These are phyloP conservation scores for Colletotrichum gloeosporioides DNA, from an alignment of 2,329 filamentous ascomycete species.

Conservation along the genomic window DNA sequence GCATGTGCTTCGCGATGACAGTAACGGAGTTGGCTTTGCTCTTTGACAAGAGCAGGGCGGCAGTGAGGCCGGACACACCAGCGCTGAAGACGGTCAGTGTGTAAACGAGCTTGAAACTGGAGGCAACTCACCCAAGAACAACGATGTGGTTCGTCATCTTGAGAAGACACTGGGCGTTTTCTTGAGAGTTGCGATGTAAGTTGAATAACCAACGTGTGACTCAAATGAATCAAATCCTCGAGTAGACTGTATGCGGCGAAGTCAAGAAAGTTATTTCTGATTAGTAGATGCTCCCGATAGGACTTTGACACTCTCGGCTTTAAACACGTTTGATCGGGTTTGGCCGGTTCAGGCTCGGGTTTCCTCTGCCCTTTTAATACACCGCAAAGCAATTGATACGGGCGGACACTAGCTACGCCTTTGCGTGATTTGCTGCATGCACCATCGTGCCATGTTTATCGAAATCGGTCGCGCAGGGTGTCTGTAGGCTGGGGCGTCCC, in stretches of 20 bases:
- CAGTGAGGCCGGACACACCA: slow-evolving; percentile 58
- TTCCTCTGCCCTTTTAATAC: not conserved
- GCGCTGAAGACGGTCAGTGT: slow-evolving; percentile 35
- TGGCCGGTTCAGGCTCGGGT: not conserved
- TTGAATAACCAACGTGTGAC: not conserved
- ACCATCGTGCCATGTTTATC: not conserved
- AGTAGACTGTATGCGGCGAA: not conserved
- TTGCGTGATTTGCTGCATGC: not conserved
- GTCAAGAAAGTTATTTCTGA: not conserved
- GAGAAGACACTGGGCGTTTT: no score
- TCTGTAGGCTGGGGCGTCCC: not conserved
- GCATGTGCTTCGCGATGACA: slow-evolving; percentile 75
- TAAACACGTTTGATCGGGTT: not conserved
- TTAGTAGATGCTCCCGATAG: not conserved
- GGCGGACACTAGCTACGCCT: not conserved
- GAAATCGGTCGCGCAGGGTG: not conserved
- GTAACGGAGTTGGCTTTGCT: slow-evolving; percentile 45
- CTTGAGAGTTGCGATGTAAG: accelerated
- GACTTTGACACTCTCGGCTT: not conserved
- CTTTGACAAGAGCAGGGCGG: slow-evolving; percentile 53
- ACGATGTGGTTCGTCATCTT: slow-evolving; percentile 59
- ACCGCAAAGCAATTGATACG: not conserved
- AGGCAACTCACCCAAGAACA: slow-evolving; percentile 38
- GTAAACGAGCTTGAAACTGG: not conserved
- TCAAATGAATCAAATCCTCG: not conserved